Conservation (phyloP, 2,329 filamentous ascomycete species). For the Ploettnerulaceae sp. region DNA sequence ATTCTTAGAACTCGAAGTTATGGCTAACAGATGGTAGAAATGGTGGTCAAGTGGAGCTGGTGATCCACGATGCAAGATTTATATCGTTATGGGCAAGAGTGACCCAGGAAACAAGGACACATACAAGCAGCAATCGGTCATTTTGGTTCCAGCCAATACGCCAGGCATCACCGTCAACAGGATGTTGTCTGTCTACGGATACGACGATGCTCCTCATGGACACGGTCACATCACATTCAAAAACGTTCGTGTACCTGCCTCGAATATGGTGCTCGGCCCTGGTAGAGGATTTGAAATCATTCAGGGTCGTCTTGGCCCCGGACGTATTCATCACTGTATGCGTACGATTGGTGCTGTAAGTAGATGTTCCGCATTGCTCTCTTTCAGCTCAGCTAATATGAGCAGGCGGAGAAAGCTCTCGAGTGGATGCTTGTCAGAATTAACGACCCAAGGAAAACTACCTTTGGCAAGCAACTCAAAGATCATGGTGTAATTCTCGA, state of each 20-base stretch:
- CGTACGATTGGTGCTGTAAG: constrained; percentile 78
- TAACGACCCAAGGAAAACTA: constrained; percentile 86
- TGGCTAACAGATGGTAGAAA: constrained; percentile 56
- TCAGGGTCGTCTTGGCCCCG: constrained; percentile 90
- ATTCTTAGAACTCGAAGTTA: background rate
- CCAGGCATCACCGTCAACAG: constrained; percentile 89
- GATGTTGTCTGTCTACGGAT: constrained; percentile 92
- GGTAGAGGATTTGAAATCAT: constrained; percentile 98
- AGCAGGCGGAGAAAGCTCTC: constrained; percentile 74
- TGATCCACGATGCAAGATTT: constrained; percentile 86
- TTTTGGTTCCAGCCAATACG: constrained; percentile 76
- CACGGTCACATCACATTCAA: constrained; percentile 89
- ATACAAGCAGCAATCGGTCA: constrained; percentile 89
- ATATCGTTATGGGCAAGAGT: constrained; percentile 95
- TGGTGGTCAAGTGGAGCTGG: constrained; percentile 98
- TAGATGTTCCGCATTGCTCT: constrained; percentile 37
- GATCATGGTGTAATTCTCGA: constrained; percentile 94
- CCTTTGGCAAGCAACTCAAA: constrained; percentile 81
- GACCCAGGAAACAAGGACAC: constrained; percentile 69
- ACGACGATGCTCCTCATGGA: constrained; percentile 96
- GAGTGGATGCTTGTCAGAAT: constrained; percentile 93
- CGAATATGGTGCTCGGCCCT: constrained; percentile 85
- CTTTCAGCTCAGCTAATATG: constrained; percentile 16
- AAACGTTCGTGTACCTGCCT: constrained; percentile 80
- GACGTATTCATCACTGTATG: constrained; percentile 98